Base-by-base conservation (phyloP, 1,284 basidiomycete genomes). In the Cutaneotrichosporon arboriforme region DNA sequence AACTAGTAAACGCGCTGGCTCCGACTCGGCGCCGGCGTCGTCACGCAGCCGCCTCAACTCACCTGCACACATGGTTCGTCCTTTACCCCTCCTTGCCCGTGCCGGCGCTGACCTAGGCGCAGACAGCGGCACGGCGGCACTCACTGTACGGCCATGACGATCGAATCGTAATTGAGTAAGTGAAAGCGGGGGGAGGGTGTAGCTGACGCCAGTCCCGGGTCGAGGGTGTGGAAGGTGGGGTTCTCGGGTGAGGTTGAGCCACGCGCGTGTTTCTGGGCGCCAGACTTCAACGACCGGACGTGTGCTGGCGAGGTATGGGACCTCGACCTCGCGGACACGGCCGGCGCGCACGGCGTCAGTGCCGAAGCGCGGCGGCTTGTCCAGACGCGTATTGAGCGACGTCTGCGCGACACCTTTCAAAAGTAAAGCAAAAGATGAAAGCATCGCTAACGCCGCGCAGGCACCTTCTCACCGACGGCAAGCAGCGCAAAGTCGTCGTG, bases 381-480 rank as follows among this genome's bases (percentile, higher is more conserved):
- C 23, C 83, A 85, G 55, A 80, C 84, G 35, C 79, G 81, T 45
- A 70, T 94, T 39, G 84, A 88, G 69, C 77, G 76, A 46, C 81
- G 82, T 52, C 69, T 94, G 55, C 77, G 90, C 62, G 80, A 83
- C 22, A 85, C 90, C 4, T 96, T 90, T 71, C 86, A 88, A 66
- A 81, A 88, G 91, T 93, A 74, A 75, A 88, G 79, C 3, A 13
- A n/a, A n/a, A 39, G 2, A 20, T 9, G 12, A 34, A 4, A 21
- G 18, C 9, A 14, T 51, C 18, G 61, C 55, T 55, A 45, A 43
- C 54, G 55, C 33, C 54, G 49, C 9, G 34, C 66, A 93, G 91
- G 65, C 87, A 90, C 52, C 80, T 98, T 42, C 80, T 97, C 72
- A 87, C 88, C 57, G 96, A 97, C 69, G 87, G 93, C 0, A 94